Base-by-base conservation (phyloP, 2,329 filamentous ascomycete genomes). In the Penicillium sp. region DNA sequence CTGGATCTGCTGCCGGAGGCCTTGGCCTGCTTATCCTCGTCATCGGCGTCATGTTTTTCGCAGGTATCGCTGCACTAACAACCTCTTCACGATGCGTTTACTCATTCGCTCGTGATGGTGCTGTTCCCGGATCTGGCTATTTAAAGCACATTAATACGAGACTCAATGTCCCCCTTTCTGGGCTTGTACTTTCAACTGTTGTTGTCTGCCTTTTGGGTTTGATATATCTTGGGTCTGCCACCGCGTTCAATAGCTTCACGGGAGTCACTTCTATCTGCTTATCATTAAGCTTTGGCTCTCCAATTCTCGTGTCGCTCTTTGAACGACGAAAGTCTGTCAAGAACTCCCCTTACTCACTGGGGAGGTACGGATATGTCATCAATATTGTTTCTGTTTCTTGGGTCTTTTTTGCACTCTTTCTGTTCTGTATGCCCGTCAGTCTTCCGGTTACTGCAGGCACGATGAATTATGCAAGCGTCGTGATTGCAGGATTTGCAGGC, bases 211-310 rank as follows among this genome's bases (percentile, higher is more conserved):
- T 91, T 11, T 79, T 92, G 0, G 89, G 88, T 0, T 79, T 89
- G 62, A 91, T 92, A 70, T 92, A 90, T 74, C 90, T 92, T 61
- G 89, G 89, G 9, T 89, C 85, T 1, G 82, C 83, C 0, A 87
- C 88, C 0, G 89, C 89, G 0, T 92, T 92, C 76, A 88, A 87
- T 76, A 86, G 84, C 9, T 91, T 92, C 71, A 91, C 88, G 0
- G 88, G 88, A 26, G 88, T 91, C 1, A 89, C 88, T 1, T 91
- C 88, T 4, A 91, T 92, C 67, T 91, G 88, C 62, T 81, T 92
- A 0, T 87, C 84, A 0, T 84, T 85, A 3, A 90, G 87, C 0
- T 92, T 92, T 69, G 88, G 86, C 14, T 79, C 91, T 16, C 89
- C 89, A 0, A 90, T 92, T 55, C 73, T 91, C 11, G 85, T 92